Base-by-base conservation (phyloP, 176 grass and related monocot species). In the Dactylis glomerata region DNA sequence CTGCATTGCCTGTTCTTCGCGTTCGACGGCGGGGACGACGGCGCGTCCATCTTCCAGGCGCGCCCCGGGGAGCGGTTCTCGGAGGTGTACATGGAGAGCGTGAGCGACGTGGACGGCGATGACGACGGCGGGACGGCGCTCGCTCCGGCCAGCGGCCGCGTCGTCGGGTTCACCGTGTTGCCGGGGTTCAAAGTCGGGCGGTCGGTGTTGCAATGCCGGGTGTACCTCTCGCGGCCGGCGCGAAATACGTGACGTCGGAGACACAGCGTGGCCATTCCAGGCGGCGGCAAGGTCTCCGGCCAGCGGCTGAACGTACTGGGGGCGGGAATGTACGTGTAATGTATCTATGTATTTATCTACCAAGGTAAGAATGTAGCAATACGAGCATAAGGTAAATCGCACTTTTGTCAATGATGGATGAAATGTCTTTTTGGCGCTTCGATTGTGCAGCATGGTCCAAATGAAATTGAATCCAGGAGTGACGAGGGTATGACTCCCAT, bases 21-120 rank as follows among this genome's bases (percentile, higher is more conserved):
- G 14, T 91, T 92, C 42, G 92, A 90, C 75, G 46, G 67, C 55
- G 55, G 17, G 24, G 87, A 88, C 64, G 86, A 75, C 40, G 23
- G 12, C 20, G 80, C 79, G 5, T 85, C 83, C 51, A 81, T 94
- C 27, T 98, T 98, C 84, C 96, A 93, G 78, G 76, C 81, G 37
- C 78, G 68, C 2, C 41, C 83, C 28, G 89, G 96, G 4, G 66
- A 75, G 1, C 83, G 93, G 61, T 98, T 95, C 87, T 95, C 93
- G 22, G 91, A 95, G 80, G 91, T 98, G 36, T 95, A 95, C 87
- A 98, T 96, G 96, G 96, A 95, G 81, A 96, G 86, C 74, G 86
- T 92, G 33, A 82, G 46, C 16, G 86, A 89, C 77, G 57, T 20
- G 9, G 87, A 82, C 17, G 69, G 45, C 12, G 83, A 85, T 5